These are phyloP conservation scores for Pichia sp. DNA, from an alignment of 1,139 yeast species.

Conservation along the genomic window DNA sequence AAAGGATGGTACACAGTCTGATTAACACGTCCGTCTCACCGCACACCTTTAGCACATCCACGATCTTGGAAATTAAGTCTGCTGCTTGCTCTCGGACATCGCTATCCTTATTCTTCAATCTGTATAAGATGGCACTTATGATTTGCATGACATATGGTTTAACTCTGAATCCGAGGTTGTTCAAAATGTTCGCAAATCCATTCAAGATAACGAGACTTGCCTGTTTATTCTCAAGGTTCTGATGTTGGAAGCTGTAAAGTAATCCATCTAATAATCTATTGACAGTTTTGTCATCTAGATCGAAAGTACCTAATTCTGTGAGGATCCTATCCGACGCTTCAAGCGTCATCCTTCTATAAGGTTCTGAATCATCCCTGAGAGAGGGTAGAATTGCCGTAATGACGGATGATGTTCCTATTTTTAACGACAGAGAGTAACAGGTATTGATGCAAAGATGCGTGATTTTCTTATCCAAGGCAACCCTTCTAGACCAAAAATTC, in stretches of 20 bases:
- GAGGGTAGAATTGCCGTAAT: conserved; percentile 51
- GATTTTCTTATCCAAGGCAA: conserved; percentile 51
- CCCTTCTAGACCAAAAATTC: conserved; percentile 72
- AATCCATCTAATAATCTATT: conserved; percentile 72
- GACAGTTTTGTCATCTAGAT: conserved; percentile 53
- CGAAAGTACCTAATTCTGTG: conserved; percentile 40
- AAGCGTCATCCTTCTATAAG: conserved; percentile 70
- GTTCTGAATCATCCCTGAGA: conserved; percentile 78
- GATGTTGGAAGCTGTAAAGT: conserved; percentile 80
- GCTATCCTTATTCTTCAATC: conserved; percentile 67
- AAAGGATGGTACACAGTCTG: conserved; percentile 68
- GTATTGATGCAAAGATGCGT: conserved; percentile 65
- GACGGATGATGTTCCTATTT: conserved; percentile 58
- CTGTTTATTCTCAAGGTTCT: conserved; percentile 26
- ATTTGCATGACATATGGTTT: conserved; percentile 73
- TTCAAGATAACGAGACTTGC: conserved; percentile 49
- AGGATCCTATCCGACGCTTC: conserved; percentile 55
- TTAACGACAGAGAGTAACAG: conserved; percentile 57
- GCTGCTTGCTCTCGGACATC: conserved; percentile 83
- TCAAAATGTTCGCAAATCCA: conserved; percentile 61
- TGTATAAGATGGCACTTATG: conserved; percentile 63
- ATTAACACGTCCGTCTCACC: conserved; percentile 56
- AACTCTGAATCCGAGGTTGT: conserved; percentile 61
- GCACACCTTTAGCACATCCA: conserved; percentile 63
- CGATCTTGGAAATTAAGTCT: conserved; percentile 60